Evolutionary conservation across 805 yeast species (phyloP).

Genomic region (Lipomyces chichibuensis): DNA sequence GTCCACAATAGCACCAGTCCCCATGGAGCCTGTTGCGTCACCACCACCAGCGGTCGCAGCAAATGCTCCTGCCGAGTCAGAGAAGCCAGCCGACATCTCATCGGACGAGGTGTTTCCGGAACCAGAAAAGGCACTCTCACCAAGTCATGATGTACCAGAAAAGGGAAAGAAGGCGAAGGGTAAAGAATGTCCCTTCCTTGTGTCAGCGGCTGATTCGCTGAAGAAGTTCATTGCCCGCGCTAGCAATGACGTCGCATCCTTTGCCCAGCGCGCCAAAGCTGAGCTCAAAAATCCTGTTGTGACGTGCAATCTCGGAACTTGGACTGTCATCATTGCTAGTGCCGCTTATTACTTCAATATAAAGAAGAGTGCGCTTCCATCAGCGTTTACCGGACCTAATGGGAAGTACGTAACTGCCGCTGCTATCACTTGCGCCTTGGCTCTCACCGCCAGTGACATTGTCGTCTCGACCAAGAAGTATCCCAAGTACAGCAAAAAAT

Average conservation of each 20-base stretch:
- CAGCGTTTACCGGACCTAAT: constrained; percentile 8
- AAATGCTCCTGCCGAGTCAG: not conserved
- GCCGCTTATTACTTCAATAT: not conserved
- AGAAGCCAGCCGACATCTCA: constrained; percentile 4
- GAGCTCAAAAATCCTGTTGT: constrained; percentile 22
- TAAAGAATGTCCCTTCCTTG: not conserved
- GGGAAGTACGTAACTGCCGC: constrained; percentile 8
- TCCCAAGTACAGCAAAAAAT: constrained; percentile 17
- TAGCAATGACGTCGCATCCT: not conserved
- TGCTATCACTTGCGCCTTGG: constrained; percentile 5
- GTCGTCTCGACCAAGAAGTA: constrained; percentile 10
- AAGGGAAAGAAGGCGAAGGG: constrained; percentile 9
- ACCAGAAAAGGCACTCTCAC: constrained; percentile 12
- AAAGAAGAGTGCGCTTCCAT: constrained; percentile 7
- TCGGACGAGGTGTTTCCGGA: constrained; percentile 15
- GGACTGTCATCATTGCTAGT: constrained; percentile 12
- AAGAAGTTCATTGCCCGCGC: constrained; percentile 9
- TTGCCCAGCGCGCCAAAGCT: not conserved
- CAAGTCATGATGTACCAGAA: constrained; percentile 3
- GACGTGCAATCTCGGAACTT: constrained; percentile 8
- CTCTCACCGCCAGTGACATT: constrained; percentile 16
- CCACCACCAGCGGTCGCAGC: constrained; percentile 2
- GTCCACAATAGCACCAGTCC: not conserved
- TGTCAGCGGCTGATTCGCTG: constrained; percentile 17
- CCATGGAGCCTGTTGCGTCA: constrained; percentile 4